Evolutionary conservation across 2,329 filamentous ascomycete genomes (phyloP).

Genomic region (Penicillium hordei): DNA sequence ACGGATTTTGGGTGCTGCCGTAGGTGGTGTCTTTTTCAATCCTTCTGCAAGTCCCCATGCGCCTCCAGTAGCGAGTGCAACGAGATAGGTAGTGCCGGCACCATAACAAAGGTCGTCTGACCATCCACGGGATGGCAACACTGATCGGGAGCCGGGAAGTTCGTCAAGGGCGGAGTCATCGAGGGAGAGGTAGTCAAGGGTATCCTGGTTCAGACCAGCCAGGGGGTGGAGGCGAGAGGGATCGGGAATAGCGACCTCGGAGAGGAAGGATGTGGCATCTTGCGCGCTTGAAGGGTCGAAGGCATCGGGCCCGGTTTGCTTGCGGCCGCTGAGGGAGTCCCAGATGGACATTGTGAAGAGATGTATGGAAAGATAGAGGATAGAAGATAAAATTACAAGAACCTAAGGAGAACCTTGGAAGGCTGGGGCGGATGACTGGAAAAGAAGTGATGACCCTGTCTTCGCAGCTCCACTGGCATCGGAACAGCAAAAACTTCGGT

Average conservation of each 20-base stretch:
- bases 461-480: constrained; percentile 27
- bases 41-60: constrained; percentile 92
- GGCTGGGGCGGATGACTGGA: constrained; percentile 20
- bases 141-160: constrained; percentile 79
- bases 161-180: constrained; percentile 89
- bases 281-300: constrained; percentile 73
- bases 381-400: constrained; percentile 28
- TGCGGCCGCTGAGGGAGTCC: constrained; percentile 63
- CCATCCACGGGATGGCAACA: constrained; percentile 92
- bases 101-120: constrained; percentile 98
- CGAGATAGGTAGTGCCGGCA: constrained; percentile 88
- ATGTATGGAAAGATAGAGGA: constrained; percentile 18
- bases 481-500: constrained; percentile 42
- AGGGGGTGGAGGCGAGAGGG: constrained; percentile 88
- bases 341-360: constrained; percentile 54
- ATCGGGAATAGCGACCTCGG: constrained; percentile 74
- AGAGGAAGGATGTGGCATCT: constrained; percentile 85
- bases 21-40: constrained; percentile 66
- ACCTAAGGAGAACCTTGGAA: constrained; percentile 17
- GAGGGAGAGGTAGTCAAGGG: constrained; percentile 89
- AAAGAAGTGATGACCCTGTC: constrained; percentile 21
- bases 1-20: constrained; percentile 83
- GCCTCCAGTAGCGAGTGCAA: constrained; percentile 82
- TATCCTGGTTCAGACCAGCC: constrained; percentile 87
- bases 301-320: constrained; percentile 54